These are phyloP conservation scores for Alternaria postmessia DNA, from an alignment of 2,329 filamentous ascomycete genomes.

Conservation along the genomic window DNA sequence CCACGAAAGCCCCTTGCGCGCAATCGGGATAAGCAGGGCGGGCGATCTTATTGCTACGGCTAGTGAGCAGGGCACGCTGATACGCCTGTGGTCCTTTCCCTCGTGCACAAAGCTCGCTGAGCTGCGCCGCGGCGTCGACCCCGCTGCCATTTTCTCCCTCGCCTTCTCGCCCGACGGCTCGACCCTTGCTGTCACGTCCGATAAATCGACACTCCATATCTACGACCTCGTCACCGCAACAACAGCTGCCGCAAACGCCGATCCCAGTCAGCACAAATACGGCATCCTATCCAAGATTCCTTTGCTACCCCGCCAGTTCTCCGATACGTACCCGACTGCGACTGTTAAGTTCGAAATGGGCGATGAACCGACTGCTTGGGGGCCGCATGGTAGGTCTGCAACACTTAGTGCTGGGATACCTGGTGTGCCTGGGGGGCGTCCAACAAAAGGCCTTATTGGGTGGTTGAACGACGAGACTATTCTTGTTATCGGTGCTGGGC, in stretches of 20 bases:
- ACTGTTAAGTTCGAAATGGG: slow-evolving; percentile 83
- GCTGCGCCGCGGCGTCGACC: slow-evolving; percentile 87
- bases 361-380: slow-evolving; percentile 65
- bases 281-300: slow-evolving; percentile 84
- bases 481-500: slow-evolving; percentile 79
- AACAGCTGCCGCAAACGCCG: slow-evolving; percentile 10
- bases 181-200: slow-evolving; percentile 88
- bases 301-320: slow-evolving; percentile 84
- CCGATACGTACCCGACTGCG: slow-evolving; percentile 86
- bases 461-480: slow-evolving; percentile 81
- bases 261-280: slow-evolving; percentile 68
- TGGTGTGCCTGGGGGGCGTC: slow-evolving; percentile 63
- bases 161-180: slow-evolving; percentile 84
- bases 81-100: slow-evolving; percentile 82
- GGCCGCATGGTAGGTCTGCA: slow-evolving; percentile 39
- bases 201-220: slow-evolving; percentile 94
- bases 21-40: slow-evolving; percentile 80
- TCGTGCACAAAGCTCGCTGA: slow-evolving; percentile 85
- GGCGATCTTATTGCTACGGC: slow-evolving; percentile 86
- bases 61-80: slow-evolving; percentile 89
- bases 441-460: slow-evolving; percentile 83
- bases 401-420: slow-evolving; percentile 59
- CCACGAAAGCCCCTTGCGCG: slow-evolving; percentile 79
- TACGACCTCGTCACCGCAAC: slow-evolving; percentile 74
- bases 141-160: slow-evolving; percentile 84